Evolutionary conservation across 1,139 yeast species (phyloP).

Genomic region (Meyerozyma athensensis): DNA sequence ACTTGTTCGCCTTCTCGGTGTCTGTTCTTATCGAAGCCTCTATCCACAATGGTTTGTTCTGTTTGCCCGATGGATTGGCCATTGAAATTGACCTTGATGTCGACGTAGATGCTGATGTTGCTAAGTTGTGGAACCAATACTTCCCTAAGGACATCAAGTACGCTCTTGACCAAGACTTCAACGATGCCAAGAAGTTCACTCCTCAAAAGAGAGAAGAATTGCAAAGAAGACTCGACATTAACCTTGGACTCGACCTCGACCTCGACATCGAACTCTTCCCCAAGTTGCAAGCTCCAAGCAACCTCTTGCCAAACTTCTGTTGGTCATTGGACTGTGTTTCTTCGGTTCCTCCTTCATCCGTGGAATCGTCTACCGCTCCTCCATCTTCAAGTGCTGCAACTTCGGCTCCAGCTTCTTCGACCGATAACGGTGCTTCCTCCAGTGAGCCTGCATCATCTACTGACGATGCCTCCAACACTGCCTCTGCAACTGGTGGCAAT

Average conservation of each 20-base stretch:
- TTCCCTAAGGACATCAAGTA: constrained; percentile 2
- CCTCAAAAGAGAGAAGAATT: neutral
- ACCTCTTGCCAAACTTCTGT: constrained; percentile 4
- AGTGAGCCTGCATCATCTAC: neutral
- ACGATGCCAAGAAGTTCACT: neutral
- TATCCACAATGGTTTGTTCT: constrained; percentile 1
- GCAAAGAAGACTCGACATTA: constrained; percentile 2
- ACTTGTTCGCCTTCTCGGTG: constrained; percentile 3
- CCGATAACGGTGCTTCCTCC: neutral
- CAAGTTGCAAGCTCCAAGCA: constrained; percentile 2
- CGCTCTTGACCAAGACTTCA: neutral
- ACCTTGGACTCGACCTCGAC: constrained; percentile 3
- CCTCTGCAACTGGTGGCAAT: neutral
- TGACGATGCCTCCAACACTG: neutral
- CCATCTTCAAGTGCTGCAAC: neutral
- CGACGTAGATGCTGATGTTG: neutral
- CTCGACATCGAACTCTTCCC: constrained; percentile 3
- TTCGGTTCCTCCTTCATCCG: neutral
- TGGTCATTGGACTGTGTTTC: constrained; percentile 3
- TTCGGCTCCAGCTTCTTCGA: neutral
- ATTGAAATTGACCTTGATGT: neutral
- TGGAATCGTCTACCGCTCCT: constrained; percentile 2
- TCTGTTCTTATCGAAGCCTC: constrained; percentile 1
- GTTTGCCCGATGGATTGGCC: constrained; percentile 3
- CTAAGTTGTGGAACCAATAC: neutral